These are phyloP conservation scores for Hygrocybe coccinea DNA, from an alignment of 768 basidiomycete species.

Conservation along the genomic window DNA sequence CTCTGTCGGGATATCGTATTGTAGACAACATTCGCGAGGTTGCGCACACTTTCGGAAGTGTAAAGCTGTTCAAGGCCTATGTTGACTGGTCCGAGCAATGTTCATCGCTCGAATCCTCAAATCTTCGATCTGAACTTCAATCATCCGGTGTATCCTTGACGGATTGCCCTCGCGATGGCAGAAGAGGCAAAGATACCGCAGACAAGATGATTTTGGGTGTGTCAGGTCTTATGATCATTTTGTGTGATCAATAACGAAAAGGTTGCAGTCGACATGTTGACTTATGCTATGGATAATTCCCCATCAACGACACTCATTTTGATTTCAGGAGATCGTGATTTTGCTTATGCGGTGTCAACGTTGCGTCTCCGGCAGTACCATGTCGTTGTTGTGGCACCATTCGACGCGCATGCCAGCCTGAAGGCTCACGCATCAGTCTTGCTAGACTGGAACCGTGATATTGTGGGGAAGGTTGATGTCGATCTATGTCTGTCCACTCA, in stretches of 20 bases:
- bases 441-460: conserved; percentile 41
- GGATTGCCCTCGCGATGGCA: conserved; percentile 35
- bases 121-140: conserved; percentile 43
- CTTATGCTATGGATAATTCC: conserved; percentile 57
- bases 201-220: conserved; percentile 48
- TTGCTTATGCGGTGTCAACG: conserved; percentile 55
- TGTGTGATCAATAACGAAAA: neutral
- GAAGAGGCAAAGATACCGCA: conserved; percentile 32
- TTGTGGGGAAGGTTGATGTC: neutral
- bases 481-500: neutral
- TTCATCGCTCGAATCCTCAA: conserved; percentile 30
- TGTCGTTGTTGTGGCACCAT: conserved; percentile 47
- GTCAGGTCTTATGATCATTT: conserved; percentile 14
- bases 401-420: conserved; percentile 40
- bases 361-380: conserved; percentile 50
- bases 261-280: conserved; percentile 57
- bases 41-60: conserved; percentile 45
- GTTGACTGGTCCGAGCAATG: conserved; percentile 38
- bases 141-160: conserved; percentile 44
- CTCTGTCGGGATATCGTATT: conserved; percentile 39
- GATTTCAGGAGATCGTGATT: conserved; percentile 66
- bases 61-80: conserved; percentile 55
- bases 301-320: conserved; percentile 52
- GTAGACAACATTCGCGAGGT: conserved; percentile 43
- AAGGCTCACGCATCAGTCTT: conserved; percentile 51